These are phyloP conservation scores for Coemansia sp. DNA, from an alignment of 192 early-diverging fungal species.

Conservation along the genomic window DNA sequence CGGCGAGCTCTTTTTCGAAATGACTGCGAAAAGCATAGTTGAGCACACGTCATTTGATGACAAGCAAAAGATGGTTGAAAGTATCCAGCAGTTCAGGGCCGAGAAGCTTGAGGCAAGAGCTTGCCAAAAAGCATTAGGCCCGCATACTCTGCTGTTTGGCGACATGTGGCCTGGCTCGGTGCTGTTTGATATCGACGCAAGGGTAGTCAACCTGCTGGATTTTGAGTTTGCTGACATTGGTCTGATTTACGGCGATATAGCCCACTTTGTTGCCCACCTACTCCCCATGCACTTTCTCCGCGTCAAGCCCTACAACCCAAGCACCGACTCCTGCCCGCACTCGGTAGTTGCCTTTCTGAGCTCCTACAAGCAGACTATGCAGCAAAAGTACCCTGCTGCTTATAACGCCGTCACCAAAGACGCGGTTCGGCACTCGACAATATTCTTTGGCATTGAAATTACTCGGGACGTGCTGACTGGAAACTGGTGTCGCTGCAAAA, in stretches of 20 bases:
- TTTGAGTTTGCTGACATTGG: constrained; percentile 30
- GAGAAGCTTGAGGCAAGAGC: not conserved
- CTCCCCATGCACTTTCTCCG: constrained; percentile 19
- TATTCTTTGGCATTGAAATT: constrained; percentile 27
- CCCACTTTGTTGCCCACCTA: constrained; percentile 30
- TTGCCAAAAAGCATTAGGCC: too few relatives aligned
- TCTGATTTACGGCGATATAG: constrained; percentile 16
- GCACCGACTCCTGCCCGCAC: constrained; percentile 16
- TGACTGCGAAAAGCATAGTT: not conserved
- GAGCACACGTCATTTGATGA: constrained; percentile 8
- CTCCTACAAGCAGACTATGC: constrained; percentile 8
- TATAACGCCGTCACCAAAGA: constrained; percentile 2
- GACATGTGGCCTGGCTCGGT: constrained; percentile 30
- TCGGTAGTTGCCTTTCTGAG: constrained; percentile 12
- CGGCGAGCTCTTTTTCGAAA: constrained; percentile 10
- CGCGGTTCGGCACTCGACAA: constrained; percentile 4
- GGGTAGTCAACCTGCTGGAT: constrained; percentile 18
- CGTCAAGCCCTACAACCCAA: constrained; percentile 15
- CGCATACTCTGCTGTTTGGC: constrained; percentile 24
- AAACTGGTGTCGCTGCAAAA: constrained; percentile 36
- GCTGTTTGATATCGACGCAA: constrained; percentile 6
- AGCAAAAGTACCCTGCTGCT: not conserved
- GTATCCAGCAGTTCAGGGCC: not conserved
- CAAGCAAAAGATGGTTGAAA: constrained; percentile 8
- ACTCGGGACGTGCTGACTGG: constrained; percentile 30